These are phyloP conservation scores for Lepidium sativum DNA, from an alignment of 345 rosid genomes.

Conservation along the genomic window DNA sequence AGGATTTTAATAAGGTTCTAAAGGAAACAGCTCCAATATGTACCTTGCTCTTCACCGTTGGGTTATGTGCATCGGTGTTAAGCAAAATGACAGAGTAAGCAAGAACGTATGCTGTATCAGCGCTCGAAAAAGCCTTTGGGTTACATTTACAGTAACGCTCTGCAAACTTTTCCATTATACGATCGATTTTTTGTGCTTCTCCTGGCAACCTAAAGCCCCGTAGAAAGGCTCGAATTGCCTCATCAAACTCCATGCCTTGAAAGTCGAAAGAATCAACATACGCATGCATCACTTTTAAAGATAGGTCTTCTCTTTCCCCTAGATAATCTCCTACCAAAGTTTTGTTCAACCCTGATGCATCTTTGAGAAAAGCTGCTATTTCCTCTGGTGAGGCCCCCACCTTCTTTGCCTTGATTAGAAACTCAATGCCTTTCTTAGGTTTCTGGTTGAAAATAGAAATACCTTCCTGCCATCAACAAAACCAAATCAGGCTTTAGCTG, in stretches of 20 bases:
- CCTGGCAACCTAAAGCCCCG: conserved; percentile 97
- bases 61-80: conserved; percentile 97
- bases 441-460: conserved; percentile 95
- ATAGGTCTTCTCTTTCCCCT: conserved; percentile 94
- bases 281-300: conserved; percentile 97
- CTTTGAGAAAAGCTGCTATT: conserved; percentile 85
- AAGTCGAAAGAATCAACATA: conserved; percentile 94
- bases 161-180: conserved; percentile 98
- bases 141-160: conserved; percentile 97
- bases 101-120: conserved; percentile 97
- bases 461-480: conserved; percentile 92
- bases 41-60: conserved; percentile 98
- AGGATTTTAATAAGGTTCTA: neutral
- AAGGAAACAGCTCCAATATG: conserved; percentile 7
- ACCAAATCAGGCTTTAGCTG: conserved; percentile 33
- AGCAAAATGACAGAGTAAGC: conserved; percentile 97
- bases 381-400: conserved; percentile 91
- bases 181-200: conserved; percentile 98
- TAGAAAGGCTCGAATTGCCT: conserved; percentile 80
- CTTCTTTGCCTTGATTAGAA: conserved; percentile 89
- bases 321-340: conserved; percentile 91
- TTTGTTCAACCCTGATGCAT: conserved; percentile 85
- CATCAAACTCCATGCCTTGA: conserved; percentile 84
- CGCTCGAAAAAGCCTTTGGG: conserved; percentile 85
- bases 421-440: conserved; percentile 95